A percentile compares a stretch with the other conserved stretches of the same genome.
These are phyloP conservation scores for Rhododendron williamsianum DNA, from an alignment of 148 eudicot species.

Conservation along the genomic window DNA sequence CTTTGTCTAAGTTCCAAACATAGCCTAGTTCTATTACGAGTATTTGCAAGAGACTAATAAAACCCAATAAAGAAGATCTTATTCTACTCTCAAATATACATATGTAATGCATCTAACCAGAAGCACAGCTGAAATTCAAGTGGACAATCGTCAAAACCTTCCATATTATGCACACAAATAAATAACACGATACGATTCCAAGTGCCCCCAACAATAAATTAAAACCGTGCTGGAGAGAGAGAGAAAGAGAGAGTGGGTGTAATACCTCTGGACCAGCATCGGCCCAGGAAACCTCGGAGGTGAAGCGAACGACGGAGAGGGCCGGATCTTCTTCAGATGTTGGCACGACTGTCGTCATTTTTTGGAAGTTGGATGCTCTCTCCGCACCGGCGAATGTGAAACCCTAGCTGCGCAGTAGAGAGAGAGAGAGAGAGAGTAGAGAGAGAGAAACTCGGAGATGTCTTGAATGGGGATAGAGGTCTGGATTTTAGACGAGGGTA, in stretches of 20 bases:
- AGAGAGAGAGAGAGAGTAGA: no score
- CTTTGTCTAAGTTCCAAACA: background rate
- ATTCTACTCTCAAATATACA: background rate
- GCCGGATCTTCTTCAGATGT: slow-evolving; percentile 82
- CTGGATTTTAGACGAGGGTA: background rate
- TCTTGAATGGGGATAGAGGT: background rate
- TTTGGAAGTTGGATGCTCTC: background rate
- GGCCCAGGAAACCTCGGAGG: slow-evolving; percentile 79
- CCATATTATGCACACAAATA: background rate
- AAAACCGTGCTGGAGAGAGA: background rate
- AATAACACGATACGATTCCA: background rate
- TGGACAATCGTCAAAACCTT: background rate
- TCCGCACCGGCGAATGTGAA: slow-evolving; percentile 3
- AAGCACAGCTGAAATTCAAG: background rate
- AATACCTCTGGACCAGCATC: slow-evolving; percentile 95
- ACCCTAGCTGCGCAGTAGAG: slow-evolving; percentile 8
- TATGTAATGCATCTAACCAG: background rate
- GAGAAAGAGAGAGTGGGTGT: background rate
- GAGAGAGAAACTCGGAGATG: background rate
- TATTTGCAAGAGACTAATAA: background rate
- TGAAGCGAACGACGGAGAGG: slow-evolving; percentile 78
- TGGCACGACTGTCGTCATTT: slow-evolving; percentile 85
- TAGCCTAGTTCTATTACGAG: background rate
- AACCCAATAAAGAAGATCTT: background rate
- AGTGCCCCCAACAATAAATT: background rate